Base-by-base conservation (phyloP, 2,329 filamentous ascomycete genomes). In the Saccharata proteae region DNA sequence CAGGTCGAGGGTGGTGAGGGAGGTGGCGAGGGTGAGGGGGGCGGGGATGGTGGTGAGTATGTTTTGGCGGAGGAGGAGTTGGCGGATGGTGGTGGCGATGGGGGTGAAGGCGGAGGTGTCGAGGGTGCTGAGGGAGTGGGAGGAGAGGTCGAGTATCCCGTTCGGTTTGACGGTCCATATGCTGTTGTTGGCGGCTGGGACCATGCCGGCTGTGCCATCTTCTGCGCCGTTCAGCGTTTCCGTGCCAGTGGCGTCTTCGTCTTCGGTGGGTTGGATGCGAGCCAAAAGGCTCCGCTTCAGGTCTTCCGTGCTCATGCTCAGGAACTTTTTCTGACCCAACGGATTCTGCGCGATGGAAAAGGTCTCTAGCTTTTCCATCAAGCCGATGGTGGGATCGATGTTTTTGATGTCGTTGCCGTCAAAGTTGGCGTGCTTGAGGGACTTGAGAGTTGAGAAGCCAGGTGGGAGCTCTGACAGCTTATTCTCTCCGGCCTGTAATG, bases 281-380 rank as follows among this genome's bases (percentile, higher is more conserved):
- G 67, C 67, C 13, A 71, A 68, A 25, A 94, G 59, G 25, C 77
- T 73, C 24, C 71, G 69, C 55, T 93, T 93, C 39, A 96, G 62
- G 32, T 90, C 80, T 10, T 84, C 80, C 0, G 81, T 85, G 14
- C 70, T 69, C 59, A 92, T 81, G 1, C 73, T 79, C 10, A 86
- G 64, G 43, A 90, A 84, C 50, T 85, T 93, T 50, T 80, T 85
- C 50, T 94, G 85, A 10, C 81, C 70, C 10, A 98, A 61, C 1
- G 90, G 90, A 46, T 98, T 98, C n/a, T 84, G 85, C 25, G 76
- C 77, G 18, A 98, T 64, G 4, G 77, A 74, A 24, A 96, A 69
- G 49, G 77, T 77, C 13, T 74, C 68, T 7, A 98, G 60, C 26
- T 59, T 75, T 5, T 83, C 74, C 84, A 96, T 93, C 16, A 72